Conservation (phyloP, 2,329 filamentous ascomycete genomes). For the Exophiala bonariae region DNA sequence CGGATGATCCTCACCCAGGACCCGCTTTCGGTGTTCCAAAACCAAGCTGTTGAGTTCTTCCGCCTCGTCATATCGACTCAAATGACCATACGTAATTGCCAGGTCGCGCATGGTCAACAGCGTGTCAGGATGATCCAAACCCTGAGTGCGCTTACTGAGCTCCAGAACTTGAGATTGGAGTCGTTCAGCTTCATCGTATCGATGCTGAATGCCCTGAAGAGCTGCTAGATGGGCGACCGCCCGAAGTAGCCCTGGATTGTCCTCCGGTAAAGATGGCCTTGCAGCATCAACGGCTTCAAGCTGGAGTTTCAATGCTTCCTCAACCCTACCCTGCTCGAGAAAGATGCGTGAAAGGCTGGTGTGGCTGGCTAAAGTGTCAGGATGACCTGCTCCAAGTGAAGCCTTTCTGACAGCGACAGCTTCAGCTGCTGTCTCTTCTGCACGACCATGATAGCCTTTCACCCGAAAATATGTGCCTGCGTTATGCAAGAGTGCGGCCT, state of each 20-base stretch:
- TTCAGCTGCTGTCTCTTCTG: slow-evolving; percentile 19
- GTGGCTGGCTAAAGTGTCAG: slow-evolving; percentile 9
- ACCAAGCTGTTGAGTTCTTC: slow-evolving; percentile 21
- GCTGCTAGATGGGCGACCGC: slow-evolving; percentile 34
- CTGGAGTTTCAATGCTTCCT: slow-evolving; percentile 23
- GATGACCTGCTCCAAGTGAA: slow-evolving; percentile 2
- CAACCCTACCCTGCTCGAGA: slow-evolving; percentile 20
- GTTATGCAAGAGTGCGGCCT: slow-evolving; percentile 3
- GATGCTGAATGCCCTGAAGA: slow-evolving; percentile 25
- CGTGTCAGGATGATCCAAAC: slow-evolving; percentile 30
- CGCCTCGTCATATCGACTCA: slow-evolving; percentile 21
- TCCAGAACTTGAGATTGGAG: slow-evolving; percentile 25
- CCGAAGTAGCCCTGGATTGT: slow-evolving; percentile 31
- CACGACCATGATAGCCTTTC: slow-evolving; percentile 17
- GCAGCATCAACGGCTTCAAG: slow-evolving; percentile 15
- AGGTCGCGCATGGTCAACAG: slow-evolving; percentile 27
- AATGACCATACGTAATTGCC: slow-evolving; percentile 21
- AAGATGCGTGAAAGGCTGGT: slow-evolving; percentile 30
- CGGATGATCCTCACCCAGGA: slow-evolving; percentile 28
- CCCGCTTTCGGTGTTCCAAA: slow-evolving; percentile 24
- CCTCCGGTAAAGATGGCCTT: slow-evolving; percentile 20
- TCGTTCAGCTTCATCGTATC: slow-evolving; percentile 20
- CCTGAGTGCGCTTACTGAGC: slow-evolving; percentile 24
- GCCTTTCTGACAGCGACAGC: slow-evolving; percentile 14
- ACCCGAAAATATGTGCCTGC: slow-evolving; percentile 7